phyloP scores from a whole-genome alignment of 2,329 filamentous ascomycete species.

The Polytolypa hystricis region DNA sequence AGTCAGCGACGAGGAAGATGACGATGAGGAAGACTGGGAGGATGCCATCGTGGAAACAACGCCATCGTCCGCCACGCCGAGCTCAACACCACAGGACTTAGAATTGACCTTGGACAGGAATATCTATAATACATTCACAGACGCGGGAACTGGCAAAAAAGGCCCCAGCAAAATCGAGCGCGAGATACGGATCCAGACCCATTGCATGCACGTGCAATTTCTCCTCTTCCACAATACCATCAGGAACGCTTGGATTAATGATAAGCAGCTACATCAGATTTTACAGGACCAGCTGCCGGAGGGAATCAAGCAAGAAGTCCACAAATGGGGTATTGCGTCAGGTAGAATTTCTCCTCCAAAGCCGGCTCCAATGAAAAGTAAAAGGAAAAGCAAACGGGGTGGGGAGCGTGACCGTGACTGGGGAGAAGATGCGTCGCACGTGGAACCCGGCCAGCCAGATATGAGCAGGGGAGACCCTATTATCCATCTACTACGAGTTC shows the following conservation, averaged over 20 bases:
- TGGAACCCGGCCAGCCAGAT: conserved; percentile 61
- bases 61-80: conserved; percentile 25
- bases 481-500: conserved; percentile 59
- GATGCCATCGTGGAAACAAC: conserved; percentile 37
- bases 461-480: conserved; percentile 76
- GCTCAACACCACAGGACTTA: conserved; percentile 52
- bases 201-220: conserved; percentile 79
- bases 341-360: conserved; percentile 43
- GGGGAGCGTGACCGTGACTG: conserved; percentile 50
- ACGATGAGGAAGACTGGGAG: conserved; percentile 51
- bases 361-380: conserved; percentile 34
- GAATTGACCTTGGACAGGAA: conserved; percentile 55
- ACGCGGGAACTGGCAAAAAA: conserved; percentile 59
- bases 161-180: conserved; percentile 78
- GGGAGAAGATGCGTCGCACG: conserved; percentile 55
- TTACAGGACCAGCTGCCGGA: conserved; percentile 63
- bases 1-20: conserved; percentile 54
- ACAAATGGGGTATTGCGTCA: conserved; percentile 60
- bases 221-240: conserved; percentile 83
- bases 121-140: conserved; percentile 47
- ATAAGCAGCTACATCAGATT: conserved; percentile 61
- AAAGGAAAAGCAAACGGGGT: conserved; percentile 29
- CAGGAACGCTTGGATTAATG: conserved; percentile 73
- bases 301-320: conserved; percentile 58
- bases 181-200: conserved; percentile 63